Evolutionary conservation across 1,284 basidiomycete species (phyloP), one percentile per base, ranked within the genome.

Genomic region (Ganoderma lingzhi): DNA sequence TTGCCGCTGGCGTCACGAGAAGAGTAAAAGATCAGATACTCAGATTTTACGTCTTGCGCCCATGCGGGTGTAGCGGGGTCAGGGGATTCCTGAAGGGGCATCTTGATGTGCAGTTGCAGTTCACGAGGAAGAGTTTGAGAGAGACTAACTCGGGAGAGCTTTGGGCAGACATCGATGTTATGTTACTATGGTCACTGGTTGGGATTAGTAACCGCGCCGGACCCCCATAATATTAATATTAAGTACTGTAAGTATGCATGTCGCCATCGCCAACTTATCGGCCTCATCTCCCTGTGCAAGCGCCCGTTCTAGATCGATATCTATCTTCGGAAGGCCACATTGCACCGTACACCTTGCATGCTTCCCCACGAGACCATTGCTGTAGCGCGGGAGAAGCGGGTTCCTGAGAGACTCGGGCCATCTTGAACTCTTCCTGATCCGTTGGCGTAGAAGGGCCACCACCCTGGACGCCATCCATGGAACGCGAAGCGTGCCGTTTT

Each of bases 1-100:
- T 71, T 76, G 74, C 82, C 81, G 70, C 81, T 75, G 39, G 85
- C 88, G 69, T 88, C 82, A 71, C 79, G 45, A 17, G 90, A 92
- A 10, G 92, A 86, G 70, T 89, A 93, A 77, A 93, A 92, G 41
- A 93, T 80, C 39, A 93, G 71, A 72, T 84, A 92, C 15, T 82
- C 77, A 48, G 88, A 86, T n/a, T 83, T 78, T 4, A 81, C 81
- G 39, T 80, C 76, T 63, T 77, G 63, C 48, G 76, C 74, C 55
- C 76, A 74, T 51, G 73, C 74, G 55, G 88, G 79, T 9, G 81
- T 74, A 35, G 77, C 73, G 23, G 82, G 81, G 62, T 84, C 80
- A 65, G 73, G 66, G 12, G 77, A 76, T 39, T 77, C 74, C 41
- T 76, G 74, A 56, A 83, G 70, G 37, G 81, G 80, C 82, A 83